Conservation (phyloP, 345 rosid genomes). For the Zanthoxylum bungeanum region DNA sequence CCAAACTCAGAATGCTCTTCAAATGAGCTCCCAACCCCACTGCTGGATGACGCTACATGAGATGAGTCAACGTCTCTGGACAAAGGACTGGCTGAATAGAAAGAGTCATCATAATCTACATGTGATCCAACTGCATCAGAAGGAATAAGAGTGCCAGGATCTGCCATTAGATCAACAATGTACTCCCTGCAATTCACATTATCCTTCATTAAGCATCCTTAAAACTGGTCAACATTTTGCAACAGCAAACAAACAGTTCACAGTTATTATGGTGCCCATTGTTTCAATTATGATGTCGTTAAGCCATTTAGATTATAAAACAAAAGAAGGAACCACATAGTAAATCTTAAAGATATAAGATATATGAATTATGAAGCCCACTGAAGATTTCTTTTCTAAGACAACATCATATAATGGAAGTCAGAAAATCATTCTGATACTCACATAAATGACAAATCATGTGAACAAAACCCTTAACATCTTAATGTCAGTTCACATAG, state of each 20-base stretch:
- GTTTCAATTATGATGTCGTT: not conserved
- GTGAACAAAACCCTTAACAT: too few species aligned
- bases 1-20: slow-evolving; percentile 65
- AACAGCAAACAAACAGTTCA: slow-evolving; percentile 1
- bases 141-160: slow-evolving; percentile 94
- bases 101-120: slow-evolving; percentile 58
- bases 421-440: not conserved
- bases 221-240: slow-evolving; percentile 10
- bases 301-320: not conserved
- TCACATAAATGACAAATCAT: too few species aligned
- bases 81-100: slow-evolving; percentile 60
- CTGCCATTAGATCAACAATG: slow-evolving; percentile 95
- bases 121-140: slow-evolving; percentile 73
- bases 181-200: slow-evolving; percentile 78
- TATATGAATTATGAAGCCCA: too few species aligned
- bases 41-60: slow-evolving; percentile 61
- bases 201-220: slow-evolving; percentile 20
- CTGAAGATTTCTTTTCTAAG: not conserved
- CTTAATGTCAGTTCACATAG: slow-evolving; percentile 5
- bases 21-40: slow-evolving; percentile 56
- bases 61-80: slow-evolving; percentile 64
- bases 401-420: not conserved
- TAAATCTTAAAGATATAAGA: not conserved
- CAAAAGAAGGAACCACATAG: not conserved
- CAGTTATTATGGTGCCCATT: not conserved